phyloP scores from a whole-genome alignment of 164 flowering plant genomes.

The Nymphaea colorata region DNA sequence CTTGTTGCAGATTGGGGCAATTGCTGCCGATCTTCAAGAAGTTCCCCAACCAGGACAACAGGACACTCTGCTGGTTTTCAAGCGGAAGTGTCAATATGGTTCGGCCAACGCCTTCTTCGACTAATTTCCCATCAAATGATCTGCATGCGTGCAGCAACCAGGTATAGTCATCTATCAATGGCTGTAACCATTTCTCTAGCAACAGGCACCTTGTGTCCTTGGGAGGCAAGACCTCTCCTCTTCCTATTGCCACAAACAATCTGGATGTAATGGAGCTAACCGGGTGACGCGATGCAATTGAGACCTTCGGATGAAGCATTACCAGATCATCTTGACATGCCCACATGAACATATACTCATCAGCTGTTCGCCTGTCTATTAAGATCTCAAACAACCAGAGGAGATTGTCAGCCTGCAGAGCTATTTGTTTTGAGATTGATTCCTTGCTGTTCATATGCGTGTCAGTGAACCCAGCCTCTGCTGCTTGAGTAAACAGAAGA shows the following conservation, averaged over 20 bases:
- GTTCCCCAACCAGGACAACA: slow-evolving; percentile 77
- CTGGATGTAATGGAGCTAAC: slow-evolving; percentile 75
- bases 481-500: slow-evolving; percentile 43
- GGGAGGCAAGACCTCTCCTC: slow-evolving; percentile 73
- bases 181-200: slow-evolving; percentile 79
- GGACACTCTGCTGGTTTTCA: slow-evolving; percentile 80
- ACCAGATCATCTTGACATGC: slow-evolving; percentile 69
- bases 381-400: slow-evolving; percentile 88
- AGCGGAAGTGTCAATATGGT: slow-evolving; percentile 88
- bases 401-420: slow-evolving; percentile 76
- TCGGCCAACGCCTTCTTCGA: slow-evolving; percentile 96
- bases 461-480: slow-evolving; percentile 3
- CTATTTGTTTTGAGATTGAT: slow-evolving; percentile 38
- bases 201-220: slow-evolving; percentile 69
- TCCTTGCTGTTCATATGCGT: background rate
- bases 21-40: slow-evolving; percentile 76
- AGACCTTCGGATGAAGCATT: slow-evolving; percentile 44
- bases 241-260: slow-evolving; percentile 82
- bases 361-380: slow-evolving; percentile 60
- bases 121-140: slow-evolving; percentile 74
- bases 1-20: slow-evolving; percentile 92
- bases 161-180: slow-evolving; percentile 76
- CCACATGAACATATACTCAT: slow-evolving; percentile 70
- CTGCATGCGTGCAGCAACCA: slow-evolving; percentile 83
- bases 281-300: slow-evolving; percentile 55